Conservation (phyloP, 805 yeast genomes). For the Yarrowia sp. region DNA sequence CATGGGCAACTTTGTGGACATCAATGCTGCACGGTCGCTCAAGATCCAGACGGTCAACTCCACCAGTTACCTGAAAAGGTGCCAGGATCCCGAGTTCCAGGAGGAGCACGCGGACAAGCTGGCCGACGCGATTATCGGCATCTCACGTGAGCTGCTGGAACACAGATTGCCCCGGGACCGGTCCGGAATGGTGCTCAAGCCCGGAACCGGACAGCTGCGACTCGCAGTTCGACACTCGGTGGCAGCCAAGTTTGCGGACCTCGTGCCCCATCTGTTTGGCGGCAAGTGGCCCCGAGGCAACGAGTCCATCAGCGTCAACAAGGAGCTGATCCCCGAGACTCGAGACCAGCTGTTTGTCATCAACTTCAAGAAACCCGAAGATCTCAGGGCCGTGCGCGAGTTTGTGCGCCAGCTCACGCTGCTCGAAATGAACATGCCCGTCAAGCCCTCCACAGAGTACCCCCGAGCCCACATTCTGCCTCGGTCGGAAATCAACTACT, state of each 20-base stretch:
- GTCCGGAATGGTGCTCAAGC: background rate
- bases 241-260: background rate
- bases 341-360: slow-evolving; percentile 19
- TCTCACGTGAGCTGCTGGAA: background rate
- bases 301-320: background rate
- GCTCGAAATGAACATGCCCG: background rate
- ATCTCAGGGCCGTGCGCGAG: background rate
- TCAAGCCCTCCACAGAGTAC: background rate
- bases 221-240: background rate
- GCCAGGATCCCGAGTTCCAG: no score
- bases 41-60: no score
- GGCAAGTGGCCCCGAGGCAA: no score
- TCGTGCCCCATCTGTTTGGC: background rate
- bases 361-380: background rate
- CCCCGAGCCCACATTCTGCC: slow-evolving; percentile 24
- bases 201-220: background rate
- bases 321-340: slow-evolving; percentile 1
- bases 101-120: background rate
- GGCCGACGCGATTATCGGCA: background rate
- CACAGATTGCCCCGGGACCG: background rate
- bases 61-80: no score
- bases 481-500: slow-evolving; percentile 4
- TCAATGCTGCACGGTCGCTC: background rate
- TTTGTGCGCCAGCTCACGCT: background rate
- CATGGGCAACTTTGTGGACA: background rate